phyloP scores from a whole-genome alignment of 164 flowering plant genomes.

The Euptelea pleiosperma region DNA sequence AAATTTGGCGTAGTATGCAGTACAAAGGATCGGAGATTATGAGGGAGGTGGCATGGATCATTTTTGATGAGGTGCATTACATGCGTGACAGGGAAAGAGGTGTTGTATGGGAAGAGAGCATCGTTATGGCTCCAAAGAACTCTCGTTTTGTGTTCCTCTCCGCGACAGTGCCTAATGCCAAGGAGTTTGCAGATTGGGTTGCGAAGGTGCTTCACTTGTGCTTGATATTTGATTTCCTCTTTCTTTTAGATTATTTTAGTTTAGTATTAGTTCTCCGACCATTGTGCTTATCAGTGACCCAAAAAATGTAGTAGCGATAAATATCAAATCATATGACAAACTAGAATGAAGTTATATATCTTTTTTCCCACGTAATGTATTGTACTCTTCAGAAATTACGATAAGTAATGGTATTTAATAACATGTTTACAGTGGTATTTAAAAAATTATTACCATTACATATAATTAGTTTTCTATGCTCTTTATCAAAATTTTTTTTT shows the following conservation, averaged over 20 bases:
- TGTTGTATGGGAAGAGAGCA: slow-evolving; percentile 99
- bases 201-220: slow-evolving; percentile 65
- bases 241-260: background rate
- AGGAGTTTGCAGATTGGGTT: slow-evolving; percentile 99
- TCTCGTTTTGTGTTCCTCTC: slow-evolving; percentile 93
- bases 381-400: too few relatives aligned
- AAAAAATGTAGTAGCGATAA: too few relatives aligned
- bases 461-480: too few relatives aligned
- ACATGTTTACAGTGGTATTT: too few relatives aligned
- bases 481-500: too few relatives aligned
- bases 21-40: slow-evolving; percentile 90
- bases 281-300: too few relatives aligned
- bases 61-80: slow-evolving; percentile 98
- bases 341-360: too few relatives aligned
- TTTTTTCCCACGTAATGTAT: too few relatives aligned
- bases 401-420: too few relatives aligned
- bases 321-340: too few relatives aligned
- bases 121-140: slow-evolving; percentile 97
- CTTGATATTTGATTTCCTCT: slow-evolving; percentile 6
- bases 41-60: slow-evolving; percentile 95
- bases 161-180: slow-evolving; percentile 99
- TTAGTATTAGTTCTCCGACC: too few relatives aligned
- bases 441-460: too few relatives aligned
- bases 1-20: slow-evolving; percentile 99
- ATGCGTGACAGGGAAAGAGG: slow-evolving; percentile 99